phyloP scores from a whole-genome alignment of 2,329 filamentous ascomycete species.

The Alternaria brassicicola region DNA sequence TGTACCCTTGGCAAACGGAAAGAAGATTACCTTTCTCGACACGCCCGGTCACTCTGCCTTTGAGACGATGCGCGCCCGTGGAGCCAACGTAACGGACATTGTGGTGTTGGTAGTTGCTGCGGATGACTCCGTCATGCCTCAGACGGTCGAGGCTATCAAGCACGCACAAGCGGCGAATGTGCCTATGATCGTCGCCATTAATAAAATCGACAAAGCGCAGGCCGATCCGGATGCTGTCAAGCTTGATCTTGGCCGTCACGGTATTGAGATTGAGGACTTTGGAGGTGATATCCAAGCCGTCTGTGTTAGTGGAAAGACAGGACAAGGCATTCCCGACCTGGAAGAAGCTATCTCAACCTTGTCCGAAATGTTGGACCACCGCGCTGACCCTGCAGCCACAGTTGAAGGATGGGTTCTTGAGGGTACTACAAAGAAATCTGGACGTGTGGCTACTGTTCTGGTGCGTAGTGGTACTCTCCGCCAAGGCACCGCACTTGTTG shows the following conservation, averaged over 20 bases:
- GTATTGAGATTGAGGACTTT: slow-evolving; percentile 91
- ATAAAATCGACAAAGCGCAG: slow-evolving; percentile 91
- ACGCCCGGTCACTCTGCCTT: slow-evolving; percentile 97
- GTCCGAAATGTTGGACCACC: slow-evolving; percentile 88
- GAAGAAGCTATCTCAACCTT: slow-evolving; percentile 89
- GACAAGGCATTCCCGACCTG: slow-evolving; percentile 85
- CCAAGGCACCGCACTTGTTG: slow-evolving; percentile 81
- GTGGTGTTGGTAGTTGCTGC: slow-evolving; percentile 94
- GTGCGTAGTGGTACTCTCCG: slow-evolving; percentile 86
- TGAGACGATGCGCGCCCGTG: slow-evolving; percentile 91
- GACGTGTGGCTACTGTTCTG: slow-evolving; percentile 86
- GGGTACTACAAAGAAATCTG: slow-evolving; percentile 82
- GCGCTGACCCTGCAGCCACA: slow-evolving; percentile 75
- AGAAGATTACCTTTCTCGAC: slow-evolving; percentile 93
- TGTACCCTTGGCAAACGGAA: slow-evolving; percentile 80
- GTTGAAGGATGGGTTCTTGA: slow-evolving; percentile 96
- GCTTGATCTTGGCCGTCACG: slow-evolving; percentile 79
- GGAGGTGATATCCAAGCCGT: slow-evolving; percentile 95
- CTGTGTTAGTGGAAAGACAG: slow-evolving; percentile 90
- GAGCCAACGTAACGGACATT: slow-evolving; percentile 95
- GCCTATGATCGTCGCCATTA: slow-evolving; percentile 96
- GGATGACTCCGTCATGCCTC: slow-evolving; percentile 96
- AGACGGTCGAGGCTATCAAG: slow-evolving; percentile 94
- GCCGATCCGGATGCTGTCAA: slow-evolving; percentile 84
- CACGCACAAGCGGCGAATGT: slow-evolving; percentile 87